Conservation (phyloP, 2,329 filamentous ascomycete species). For the Cladosporium sp. region DNA sequence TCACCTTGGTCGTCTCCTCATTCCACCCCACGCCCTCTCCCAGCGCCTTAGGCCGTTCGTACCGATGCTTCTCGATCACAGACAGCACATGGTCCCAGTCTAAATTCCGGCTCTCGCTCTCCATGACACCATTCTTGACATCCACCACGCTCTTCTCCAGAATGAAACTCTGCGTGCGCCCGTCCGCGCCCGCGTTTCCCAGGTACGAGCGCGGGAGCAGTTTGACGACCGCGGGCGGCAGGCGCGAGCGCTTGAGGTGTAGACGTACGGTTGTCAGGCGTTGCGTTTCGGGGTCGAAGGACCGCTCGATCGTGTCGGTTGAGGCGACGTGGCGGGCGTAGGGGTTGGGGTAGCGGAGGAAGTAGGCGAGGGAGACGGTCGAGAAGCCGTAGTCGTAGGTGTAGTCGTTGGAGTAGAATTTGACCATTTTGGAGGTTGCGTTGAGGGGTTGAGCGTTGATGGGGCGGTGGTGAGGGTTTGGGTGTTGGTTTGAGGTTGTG, state of each 20-base stretch:
- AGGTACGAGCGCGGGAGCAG: slow-evolving; percentile 66
- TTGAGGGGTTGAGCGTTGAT: background rate
- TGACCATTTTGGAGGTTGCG: slow-evolving; percentile 41
- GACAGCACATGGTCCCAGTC: slow-evolving; percentile 77
- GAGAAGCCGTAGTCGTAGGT: slow-evolving; percentile 77
- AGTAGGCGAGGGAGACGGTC: slow-evolving; percentile 82
- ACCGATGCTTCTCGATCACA: slow-evolving; percentile 71
- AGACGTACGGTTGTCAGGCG: slow-evolving; percentile 73
- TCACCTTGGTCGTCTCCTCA: slow-evolving; percentile 57
- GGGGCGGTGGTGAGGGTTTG: background rate
- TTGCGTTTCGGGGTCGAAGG: slow-evolving; percentile 67
- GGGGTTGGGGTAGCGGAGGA: slow-evolving; percentile 82
- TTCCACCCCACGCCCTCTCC: background rate
- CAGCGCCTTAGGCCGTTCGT: slow-evolving; percentile 47
- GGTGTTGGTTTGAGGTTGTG: background rate
- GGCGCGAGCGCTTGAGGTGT: slow-evolving; percentile 74
- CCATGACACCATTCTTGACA: slow-evolving; percentile 76
- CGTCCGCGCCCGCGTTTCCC: slow-evolving; percentile 49
- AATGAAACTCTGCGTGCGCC: slow-evolving; percentile 67
- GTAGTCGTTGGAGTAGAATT: slow-evolving; percentile 55
- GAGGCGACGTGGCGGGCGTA: slow-evolving; percentile 78
- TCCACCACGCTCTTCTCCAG: slow-evolving; percentile 76
- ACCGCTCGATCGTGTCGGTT: slow-evolving; percentile 73
- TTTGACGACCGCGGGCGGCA: slow-evolving; percentile 70
- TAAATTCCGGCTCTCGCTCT: slow-evolving; percentile 72